Evolutionary conservation across 208 protist species (phyloP).

Genomic region (Leishmania gerbilli): DNA sequence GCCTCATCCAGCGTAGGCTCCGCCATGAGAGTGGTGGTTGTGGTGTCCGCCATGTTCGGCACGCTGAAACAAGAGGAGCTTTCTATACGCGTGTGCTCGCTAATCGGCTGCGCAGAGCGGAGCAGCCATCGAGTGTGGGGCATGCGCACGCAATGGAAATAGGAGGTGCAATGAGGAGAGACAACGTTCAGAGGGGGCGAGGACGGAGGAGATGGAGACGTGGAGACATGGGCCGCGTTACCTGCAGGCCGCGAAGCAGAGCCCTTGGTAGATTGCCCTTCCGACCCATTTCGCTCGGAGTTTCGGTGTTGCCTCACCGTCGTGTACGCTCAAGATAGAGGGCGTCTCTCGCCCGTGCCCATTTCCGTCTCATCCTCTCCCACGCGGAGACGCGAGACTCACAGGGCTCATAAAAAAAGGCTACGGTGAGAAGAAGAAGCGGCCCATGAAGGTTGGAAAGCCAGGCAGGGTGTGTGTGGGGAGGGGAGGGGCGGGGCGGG

Average conservation of each 20-base stretch:
- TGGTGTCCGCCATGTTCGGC: slow-evolving; percentile 6
- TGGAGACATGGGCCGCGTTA: not conserved
- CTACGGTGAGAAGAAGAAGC: not conserved
- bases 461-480: not conserved
- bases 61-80: not conserved
- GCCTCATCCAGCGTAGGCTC: slow-evolving; percentile 63
- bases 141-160: not conserved
- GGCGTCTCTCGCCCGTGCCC: not conserved
- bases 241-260: not conserved
- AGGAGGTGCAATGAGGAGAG: not conserved
- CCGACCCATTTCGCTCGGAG: not conserved
- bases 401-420: not conserved
- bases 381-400: not conserved
- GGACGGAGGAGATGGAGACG: not conserved
- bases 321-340: not conserved
- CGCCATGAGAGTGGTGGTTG: slow-evolving; percentile 14
- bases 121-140: not conserved
- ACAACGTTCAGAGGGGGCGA: not conserved
- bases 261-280: not conserved
- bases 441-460: not conserved
- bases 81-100: not conserved
- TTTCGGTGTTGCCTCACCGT: not conserved
- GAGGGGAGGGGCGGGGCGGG: not conserved
- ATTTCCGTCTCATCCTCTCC: not conserved
- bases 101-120: not conserved